A percentile compares a stretch with the other conserved stretches of the same genome.
phyloP scores from a whole-genome alignment of 2,329 filamentous ascomycete species.

The Arthrobotrys musiformis region DNA sequence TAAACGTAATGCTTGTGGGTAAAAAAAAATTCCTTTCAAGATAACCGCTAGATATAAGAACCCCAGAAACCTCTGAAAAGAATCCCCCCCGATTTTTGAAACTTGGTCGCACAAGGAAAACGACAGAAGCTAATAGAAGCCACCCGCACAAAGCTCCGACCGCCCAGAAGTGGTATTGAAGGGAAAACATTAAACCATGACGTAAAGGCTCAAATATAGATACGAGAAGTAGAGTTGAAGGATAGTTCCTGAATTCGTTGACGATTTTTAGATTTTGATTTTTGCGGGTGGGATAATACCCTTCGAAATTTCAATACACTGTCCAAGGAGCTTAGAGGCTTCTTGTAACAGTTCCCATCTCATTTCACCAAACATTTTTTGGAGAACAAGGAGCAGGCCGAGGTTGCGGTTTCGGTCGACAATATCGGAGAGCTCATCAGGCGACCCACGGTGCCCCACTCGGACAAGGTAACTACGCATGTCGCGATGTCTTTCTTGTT shows the following conservation, averaged over 20 bases:
- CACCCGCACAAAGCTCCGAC: conserved; percentile 52
- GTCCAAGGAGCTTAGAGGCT: conserved; percentile 72
- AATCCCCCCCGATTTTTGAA: conserved; percentile 10
- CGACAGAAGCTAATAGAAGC: conserved; percentile 21
- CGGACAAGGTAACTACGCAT: conserved; percentile 82
- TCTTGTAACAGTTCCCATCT: conserved; percentile 93
- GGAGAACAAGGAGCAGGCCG: conserved; percentile 81
- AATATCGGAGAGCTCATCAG: conserved; percentile 79
- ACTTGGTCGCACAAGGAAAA: not conserved
- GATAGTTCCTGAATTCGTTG: conserved; percentile 23
- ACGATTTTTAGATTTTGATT: conserved; percentile 37
- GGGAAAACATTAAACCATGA: conserved; percentile 52
- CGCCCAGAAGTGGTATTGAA: conserved; percentile 34
- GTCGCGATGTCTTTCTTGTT: conserved; percentile 75
- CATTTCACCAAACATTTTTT: conserved; percentile 81
- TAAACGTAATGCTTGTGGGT: conserved; percentile 31
- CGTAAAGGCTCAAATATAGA: conserved; percentile 49
- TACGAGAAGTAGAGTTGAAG: conserved; percentile 40
- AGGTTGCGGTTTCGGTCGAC: conserved; percentile 83
- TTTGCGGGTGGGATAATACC: conserved; percentile 49
- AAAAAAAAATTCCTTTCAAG: conserved; percentile 39
- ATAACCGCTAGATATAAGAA: conserved; percentile 45
- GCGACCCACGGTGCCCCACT: conserved; percentile 76
- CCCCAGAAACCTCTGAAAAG: conserved; percentile 34
- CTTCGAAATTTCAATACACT: conserved; percentile 53